phyloP scores from a whole-genome alignment of 306 rosid genomes.

The Pyrus betulifolia region DNA sequence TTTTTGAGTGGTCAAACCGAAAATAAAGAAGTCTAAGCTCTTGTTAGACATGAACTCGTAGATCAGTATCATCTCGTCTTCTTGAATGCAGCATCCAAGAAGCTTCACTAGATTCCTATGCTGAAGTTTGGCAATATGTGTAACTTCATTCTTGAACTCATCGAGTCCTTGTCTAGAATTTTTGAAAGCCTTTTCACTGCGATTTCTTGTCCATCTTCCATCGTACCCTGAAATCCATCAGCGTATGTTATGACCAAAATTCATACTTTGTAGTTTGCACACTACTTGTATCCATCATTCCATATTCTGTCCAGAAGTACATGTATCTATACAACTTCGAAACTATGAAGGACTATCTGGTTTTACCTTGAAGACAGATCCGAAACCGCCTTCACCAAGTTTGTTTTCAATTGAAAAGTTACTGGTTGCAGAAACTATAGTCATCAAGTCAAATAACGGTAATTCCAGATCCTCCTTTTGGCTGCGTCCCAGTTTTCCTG shows the following conservation, averaged over 20 bases:
- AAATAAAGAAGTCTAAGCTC: constrained; percentile 43
- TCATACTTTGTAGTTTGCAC: background rate
- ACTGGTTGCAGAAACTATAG: background rate
- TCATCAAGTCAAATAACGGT: constrained; percentile 3
- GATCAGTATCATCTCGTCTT: constrained; percentile 26
- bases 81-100: constrained; percentile 29
- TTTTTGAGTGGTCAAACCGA: constrained; percentile 13
- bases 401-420: background rate
- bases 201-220: background rate
- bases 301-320: too few relatives aligned
- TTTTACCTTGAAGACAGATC: constrained; percentile 16
- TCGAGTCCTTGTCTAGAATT: constrained; percentile 4
- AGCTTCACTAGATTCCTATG: constrained; percentile 34
- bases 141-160: constrained; percentile 8
- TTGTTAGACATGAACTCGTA: constrained; percentile 34
- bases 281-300: background rate
- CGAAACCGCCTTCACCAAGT: constrained; percentile 8
- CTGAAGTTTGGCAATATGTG: constrained; percentile 22
- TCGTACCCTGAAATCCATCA: background rate
- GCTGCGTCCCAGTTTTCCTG: too few relatives aligned
- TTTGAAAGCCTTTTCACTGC: background rate
- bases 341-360: too few relatives aligned
- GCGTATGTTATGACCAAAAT: background rate
- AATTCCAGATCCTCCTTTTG: constrained; percentile 1
- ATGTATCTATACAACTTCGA: too few relatives aligned